Evolutionary conservation across 75 land plant genomes (phyloP).

Genomic region (Chamaecyparis obtusa): DNA sequence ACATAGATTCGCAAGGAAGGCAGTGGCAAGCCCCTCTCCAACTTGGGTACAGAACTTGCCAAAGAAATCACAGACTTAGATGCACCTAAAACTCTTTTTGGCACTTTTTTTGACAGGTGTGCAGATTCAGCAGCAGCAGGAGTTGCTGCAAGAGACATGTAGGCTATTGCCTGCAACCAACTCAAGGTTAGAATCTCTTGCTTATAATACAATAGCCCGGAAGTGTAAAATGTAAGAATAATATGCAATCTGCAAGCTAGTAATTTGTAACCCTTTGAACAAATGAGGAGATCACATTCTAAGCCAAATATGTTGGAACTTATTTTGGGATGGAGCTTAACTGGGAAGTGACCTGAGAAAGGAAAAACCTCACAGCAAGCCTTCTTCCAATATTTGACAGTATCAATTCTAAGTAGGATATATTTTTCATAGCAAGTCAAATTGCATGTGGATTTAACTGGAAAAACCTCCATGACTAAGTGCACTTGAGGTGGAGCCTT

Average conservation of each 20-base stretch:
- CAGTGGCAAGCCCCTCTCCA: slow-evolving; percentile 50
- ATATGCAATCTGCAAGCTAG: neutral
- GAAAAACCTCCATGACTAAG: no score
- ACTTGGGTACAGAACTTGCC: slow-evolving; percentile 60
- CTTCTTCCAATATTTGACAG: no score
- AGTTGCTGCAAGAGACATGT: slow-evolving; percentile 45
- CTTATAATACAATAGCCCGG: neutral
- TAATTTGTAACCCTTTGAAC: neutral
- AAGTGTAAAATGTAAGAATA: neutral
- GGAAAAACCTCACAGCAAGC: no score
- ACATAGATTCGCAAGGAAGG: slow-evolving; percentile 32
- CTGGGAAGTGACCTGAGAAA: no score
- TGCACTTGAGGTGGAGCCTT: no score
- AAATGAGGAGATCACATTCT: no score
- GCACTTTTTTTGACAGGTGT: slow-evolving; percentile 47
- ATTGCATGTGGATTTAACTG: no score
- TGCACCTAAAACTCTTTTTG: slow-evolving; percentile 63
- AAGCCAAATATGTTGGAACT: no score
- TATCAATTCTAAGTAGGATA: no score
- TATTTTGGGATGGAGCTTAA: no score
- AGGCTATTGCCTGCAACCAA: slow-evolving; percentile 50
- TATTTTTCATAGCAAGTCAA: no score
- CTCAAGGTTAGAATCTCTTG: neutral
- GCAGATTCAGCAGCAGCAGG: slow-evolving; percentile 66
- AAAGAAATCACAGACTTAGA: slow-evolving; percentile 51